phyloP scores from a whole-genome alignment of 179 eudicot genomes.

The Silene vulgaris region DNA sequence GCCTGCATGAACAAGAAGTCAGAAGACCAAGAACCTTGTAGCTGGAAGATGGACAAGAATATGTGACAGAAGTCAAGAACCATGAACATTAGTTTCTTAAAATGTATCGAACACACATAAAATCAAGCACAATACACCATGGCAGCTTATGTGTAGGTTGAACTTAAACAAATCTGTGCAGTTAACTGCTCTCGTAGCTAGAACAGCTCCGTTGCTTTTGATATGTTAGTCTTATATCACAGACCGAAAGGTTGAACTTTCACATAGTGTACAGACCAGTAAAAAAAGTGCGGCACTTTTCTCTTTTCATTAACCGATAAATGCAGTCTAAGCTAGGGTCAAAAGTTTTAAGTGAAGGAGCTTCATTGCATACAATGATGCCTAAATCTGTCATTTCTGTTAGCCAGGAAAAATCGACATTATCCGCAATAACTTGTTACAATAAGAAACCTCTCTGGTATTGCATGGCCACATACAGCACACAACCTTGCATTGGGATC shows the following conservation, averaged over 20 bases:
- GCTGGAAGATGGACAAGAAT: neutral
- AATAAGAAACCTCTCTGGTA: neutral
- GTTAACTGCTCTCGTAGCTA: neutral
- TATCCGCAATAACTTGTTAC: neutral
- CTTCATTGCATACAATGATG: neutral
- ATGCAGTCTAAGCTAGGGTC: neutral
- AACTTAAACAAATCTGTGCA: neutral
- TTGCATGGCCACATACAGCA: neutral
- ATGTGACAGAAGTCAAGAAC: neutral
- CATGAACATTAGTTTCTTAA: neutral
- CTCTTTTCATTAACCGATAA: neutral
- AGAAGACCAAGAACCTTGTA: neutral
- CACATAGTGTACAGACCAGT: neutral
- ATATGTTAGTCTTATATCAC: neutral
- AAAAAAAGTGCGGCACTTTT: neutral
- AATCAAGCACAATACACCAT: conserved; percentile 8
- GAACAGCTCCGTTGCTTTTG: neutral
- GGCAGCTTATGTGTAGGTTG: neutral
- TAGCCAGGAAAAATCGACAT: neutral
- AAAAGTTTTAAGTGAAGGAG: neutral
- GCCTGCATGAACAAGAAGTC: conserved; percentile 50
- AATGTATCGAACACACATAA: neutral
- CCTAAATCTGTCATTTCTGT: neutral
- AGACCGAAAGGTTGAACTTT: neutral
- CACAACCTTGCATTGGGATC: neutral